Evolutionary conservation across 768 basidiomycete species (phyloP).

Genomic region (Collybiopsis confluens): DNA sequence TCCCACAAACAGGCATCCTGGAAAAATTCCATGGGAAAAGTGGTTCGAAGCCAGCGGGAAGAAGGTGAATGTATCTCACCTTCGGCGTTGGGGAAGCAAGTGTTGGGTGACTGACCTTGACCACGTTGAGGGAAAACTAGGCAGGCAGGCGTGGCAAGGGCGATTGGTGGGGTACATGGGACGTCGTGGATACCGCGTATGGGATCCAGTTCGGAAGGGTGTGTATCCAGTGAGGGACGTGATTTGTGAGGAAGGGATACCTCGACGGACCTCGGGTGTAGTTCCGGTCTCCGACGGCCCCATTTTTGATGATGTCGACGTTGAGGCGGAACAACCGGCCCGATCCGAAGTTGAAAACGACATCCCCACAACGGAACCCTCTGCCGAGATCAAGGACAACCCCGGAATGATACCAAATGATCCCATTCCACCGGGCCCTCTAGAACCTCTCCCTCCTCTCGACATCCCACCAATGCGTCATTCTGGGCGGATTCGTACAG

Average conservation of each 20-base stretch:
- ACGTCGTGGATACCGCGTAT: constrained; percentile 9
- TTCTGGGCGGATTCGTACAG: too few species aligned
- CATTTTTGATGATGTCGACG: too few species aligned
- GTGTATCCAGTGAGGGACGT: constrained; percentile 11
- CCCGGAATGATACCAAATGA: too few species aligned
- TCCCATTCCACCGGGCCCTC: too few species aligned
- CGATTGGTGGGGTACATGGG: constrained; percentile 15
- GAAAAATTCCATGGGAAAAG: neutral
- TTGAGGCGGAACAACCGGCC: too few species aligned
- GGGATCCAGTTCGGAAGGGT: neutral
- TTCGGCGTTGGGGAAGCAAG: constrained; percentile 9
- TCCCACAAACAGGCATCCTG: neutral
- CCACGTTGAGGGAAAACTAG: constrained; percentile 7
- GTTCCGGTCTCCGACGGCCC: too few species aligned
- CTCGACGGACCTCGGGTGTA: neutral
- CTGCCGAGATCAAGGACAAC: too few species aligned
- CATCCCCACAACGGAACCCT: too few species aligned
- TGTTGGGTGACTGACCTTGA: constrained; percentile 15
- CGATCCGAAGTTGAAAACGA: too few species aligned
- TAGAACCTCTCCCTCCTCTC: too few species aligned
- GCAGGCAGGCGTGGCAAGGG: constrained; percentile 11
- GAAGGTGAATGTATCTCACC: constrained; percentile 10
- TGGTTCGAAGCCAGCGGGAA: neutral
- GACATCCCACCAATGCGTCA: too few species aligned
- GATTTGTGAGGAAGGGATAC: constrained; percentile 6